Evolutionary conservation across 192 early-diverging fungal species (phyloP).

Genomic region (Coemansia sp.): DNA sequence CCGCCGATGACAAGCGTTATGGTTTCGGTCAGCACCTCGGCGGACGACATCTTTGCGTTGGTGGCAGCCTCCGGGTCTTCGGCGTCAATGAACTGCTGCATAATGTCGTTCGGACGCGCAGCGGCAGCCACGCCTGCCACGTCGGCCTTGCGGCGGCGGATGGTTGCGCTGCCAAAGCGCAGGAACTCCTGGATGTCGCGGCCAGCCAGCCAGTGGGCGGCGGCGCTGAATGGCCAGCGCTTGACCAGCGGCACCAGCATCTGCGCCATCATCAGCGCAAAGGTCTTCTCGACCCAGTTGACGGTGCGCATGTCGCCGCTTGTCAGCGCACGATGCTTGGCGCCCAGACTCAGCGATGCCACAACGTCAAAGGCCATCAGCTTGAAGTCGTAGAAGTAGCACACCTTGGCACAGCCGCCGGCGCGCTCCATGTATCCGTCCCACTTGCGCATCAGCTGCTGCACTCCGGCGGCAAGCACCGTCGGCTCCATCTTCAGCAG

Average conservation of each 20-base stretch:
- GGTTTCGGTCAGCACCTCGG: constrained; percentile 37
- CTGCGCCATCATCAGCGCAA: constrained; percentile 39
- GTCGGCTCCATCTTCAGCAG: constrained; percentile 43
- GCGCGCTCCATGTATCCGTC: constrained; percentile 12
- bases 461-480: constrained; percentile 30
- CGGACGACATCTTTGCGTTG: constrained; percentile 26
- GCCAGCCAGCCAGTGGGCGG: constrained; percentile 7
- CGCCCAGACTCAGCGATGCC: constrained; percentile 37
- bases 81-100: constrained; percentile 44
- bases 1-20: constrained; percentile 42
- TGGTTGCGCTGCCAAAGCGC: constrained; percentile 19
- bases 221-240: constrained; percentile 15
- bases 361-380: constrained; percentile 44
- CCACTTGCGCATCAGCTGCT: constrained; percentile 30
- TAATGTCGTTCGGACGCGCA: constrained; percentile 20
- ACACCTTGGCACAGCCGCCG: constrained; percentile 4
- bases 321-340: constrained; percentile 30
- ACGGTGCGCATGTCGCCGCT: constrained; percentile 13
- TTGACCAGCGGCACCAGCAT: constrained; percentile 31
- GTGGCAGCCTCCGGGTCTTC: constrained; percentile 26
- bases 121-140: not conserved
- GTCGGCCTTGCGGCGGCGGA: constrained; percentile 20
- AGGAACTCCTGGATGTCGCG: constrained; percentile 30
- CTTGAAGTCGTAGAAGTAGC: constrained; percentile 28
- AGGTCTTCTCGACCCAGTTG: constrained; percentile 37